These are phyloP conservation scores for Diaporthe batatas DNA, from an alignment of 2,329 filamentous ascomycete genomes.

Conservation along the genomic window DNA sequence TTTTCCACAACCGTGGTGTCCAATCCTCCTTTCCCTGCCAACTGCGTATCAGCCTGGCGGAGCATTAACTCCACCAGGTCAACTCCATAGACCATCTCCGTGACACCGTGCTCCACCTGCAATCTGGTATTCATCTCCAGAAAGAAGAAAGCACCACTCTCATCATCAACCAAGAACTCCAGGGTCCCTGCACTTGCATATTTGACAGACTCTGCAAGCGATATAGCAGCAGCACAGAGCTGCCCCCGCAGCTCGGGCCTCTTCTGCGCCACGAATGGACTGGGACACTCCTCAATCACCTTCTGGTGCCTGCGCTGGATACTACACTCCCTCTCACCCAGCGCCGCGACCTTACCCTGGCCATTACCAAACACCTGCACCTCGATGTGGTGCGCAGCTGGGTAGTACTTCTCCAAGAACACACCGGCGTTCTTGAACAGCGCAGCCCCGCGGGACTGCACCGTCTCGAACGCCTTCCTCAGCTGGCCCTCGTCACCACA, in stretches of 20 bases:
- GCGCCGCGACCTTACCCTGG: conserved; percentile 66
- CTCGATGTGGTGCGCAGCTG: conserved; percentile 74
- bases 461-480: conserved; percentile 63
- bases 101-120: conserved; percentile 84
- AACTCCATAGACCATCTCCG: conserved; percentile 80
- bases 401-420: conserved; percentile 74
- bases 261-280: conserved; percentile 64
- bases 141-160: conserved; percentile 70
- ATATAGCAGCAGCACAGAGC: conserved; percentile 34
- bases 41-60: conserved; percentile 51
- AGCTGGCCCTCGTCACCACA: conserved; percentile 66
- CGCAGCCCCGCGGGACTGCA: conserved; percentile 67
- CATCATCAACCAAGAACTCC: conserved; percentile 74
- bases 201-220: conserved; percentile 60
- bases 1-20: conserved; percentile 38
- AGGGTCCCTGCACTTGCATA: conserved; percentile 56
- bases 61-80: conserved; percentile 74
- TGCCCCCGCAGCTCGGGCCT: conserved; percentile 6
- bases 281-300: conserved; percentile 78
- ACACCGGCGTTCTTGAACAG: conserved; percentile 73
- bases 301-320: conserved; percentile 79
- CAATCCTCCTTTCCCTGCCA: conserved; percentile 43
- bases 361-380: conserved; percentile 77
- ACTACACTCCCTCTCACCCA: conserved; percentile 77
- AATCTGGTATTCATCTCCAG: conserved; percentile 70